Evolutionary conservation across 1,284 basidiomycete genomes (phyloP), one percentile per base, ranked within the genome.

Genomic region (Spongispora temasekensis): DNA sequence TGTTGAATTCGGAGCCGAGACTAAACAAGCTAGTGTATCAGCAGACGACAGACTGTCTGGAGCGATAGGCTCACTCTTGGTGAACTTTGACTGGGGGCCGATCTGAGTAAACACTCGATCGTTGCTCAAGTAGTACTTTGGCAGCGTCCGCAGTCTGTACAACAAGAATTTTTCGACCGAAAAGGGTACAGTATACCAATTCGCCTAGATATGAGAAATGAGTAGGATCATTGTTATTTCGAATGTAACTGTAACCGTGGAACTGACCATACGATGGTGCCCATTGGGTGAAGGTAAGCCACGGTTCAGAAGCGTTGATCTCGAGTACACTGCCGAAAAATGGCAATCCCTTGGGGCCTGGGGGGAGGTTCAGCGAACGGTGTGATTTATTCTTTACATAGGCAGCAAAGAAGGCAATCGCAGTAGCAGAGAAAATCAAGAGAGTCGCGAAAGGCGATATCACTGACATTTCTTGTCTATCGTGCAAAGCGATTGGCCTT

Each of bases 71-170:
- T 10, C 51, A 73, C 69, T 67, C 69, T 57, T 66, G 56, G 9
- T 59, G 61, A 17, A 60, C 55, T 57, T 30, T 66, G 19, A 75
- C 64, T 31, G 60, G 74, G 4, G 77, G 76, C 13, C 76, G 67
- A 55, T 73, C 77, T 1, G 76, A 73, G 44, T 77, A 78, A 40
- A 71, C 57, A 23, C 52, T 61, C 7, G 75, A 73, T 19, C 77
- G 71, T 53, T 72, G 74, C 23, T 75, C 72, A 3, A 79, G 66
- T 1, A 78, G 61, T 42, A 69, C 69, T 51, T 67, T 72, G 2
- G 77, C 78, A 19, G 68, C 60, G 52, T 69, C 67, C 19, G 55
- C 54, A 30, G 72, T 72, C 55, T 77, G 75, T 34, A 78, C 60
- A 51, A 79, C 23, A 25, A 76, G 50, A 30, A 72, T 62, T 28